Conservation (phyloP, 345 rosid genomes). For the Eucalyptus victrix region DNA sequence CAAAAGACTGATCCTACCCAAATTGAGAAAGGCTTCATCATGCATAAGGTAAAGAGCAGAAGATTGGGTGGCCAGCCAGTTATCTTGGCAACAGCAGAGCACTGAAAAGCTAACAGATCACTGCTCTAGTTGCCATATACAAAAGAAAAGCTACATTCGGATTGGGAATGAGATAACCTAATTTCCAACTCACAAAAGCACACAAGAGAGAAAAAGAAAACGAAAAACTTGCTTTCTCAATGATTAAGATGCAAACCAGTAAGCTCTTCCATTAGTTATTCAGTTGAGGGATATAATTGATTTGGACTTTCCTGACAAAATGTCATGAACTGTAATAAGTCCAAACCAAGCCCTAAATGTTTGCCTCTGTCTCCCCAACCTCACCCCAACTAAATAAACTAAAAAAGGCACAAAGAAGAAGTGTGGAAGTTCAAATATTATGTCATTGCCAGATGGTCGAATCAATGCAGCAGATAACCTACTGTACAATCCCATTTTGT, state of each 20-base stretch:
- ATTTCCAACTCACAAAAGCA: rapidly evolving
- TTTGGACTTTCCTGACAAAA: background rate
- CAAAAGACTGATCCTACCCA: background rate
- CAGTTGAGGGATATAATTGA: background rate
- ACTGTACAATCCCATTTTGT: background rate
- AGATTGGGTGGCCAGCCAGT: background rate
- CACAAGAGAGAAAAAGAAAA: too few species aligned
- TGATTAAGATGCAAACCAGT: background rate
- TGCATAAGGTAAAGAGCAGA: background rate
- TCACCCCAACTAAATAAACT: background rate
- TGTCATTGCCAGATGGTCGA: background rate
- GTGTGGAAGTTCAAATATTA: background rate
- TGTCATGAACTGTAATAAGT: background rate
- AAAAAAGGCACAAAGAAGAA: background rate
- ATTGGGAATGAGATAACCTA: too few species aligned
- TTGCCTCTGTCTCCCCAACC: background rate
- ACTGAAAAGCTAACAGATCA: background rate
- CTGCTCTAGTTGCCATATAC: background rate
- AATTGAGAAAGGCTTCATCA: background rate
- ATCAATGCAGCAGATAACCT: background rate
- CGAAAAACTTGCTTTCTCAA: background rate
- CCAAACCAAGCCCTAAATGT: background rate
- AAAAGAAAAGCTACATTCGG: background rate
- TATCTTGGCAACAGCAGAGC: background rate
- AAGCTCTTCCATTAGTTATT: background rate